These are phyloP conservation scores for Aspergillus taichungensis DNA, from an alignment of 495 filamentous ascomycete species.

Conservation along the genomic window DNA sequence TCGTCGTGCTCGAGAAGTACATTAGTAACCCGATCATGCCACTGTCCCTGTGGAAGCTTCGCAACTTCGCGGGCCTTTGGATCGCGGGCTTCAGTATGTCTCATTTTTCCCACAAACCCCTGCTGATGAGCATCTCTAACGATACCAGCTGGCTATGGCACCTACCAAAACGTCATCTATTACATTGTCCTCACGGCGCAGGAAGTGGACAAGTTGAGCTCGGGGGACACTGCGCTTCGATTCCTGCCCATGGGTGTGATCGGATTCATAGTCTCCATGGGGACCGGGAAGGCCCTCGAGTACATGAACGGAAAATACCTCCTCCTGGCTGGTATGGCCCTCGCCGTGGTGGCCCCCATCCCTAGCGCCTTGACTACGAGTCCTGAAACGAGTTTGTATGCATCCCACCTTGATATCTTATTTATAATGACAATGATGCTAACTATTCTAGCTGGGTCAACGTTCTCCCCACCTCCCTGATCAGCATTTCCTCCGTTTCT, in stretches of 20 bases:
- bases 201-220: conserved; percentile 22
- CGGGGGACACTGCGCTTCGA: conserved; percentile 27
- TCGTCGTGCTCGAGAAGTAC: conserved; percentile 25
- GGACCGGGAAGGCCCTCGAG: conserved; percentile 27
- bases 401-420: neutral
- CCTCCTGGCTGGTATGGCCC: conserved; percentile 19
- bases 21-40: conserved; percentile 29
- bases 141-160: conserved; percentile 25
- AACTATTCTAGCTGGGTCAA: conserved; percentile 25
- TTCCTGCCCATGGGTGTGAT: conserved; percentile 30
- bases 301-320: conserved; percentile 30
- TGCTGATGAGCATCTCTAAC: conserved; percentile 7
- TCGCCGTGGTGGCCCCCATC: conserved; percentile 24
- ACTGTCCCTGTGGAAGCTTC: conserved; percentile 26
- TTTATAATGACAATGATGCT: neutral
- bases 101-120: neutral
- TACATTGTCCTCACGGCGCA: conserved; percentile 31
- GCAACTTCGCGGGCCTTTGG: conserved; percentile 30
- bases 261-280: conserved; percentile 26
- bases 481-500: conserved; percentile 32
- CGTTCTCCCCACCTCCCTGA: conserved; percentile 24
- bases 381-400: conserved; percentile 21
- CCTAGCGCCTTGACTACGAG: conserved; percentile 24
- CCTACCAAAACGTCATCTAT: conserved; percentile 32
- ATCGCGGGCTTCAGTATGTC: conserved; percentile 30